Percentiles rank a stretch among this genome's conserved stretches.
These are phyloP conservation scores for Diatrype stigma DNA, from an alignment of 2,329 filamentous ascomycete genomes.

Conservation along the genomic window DNA sequence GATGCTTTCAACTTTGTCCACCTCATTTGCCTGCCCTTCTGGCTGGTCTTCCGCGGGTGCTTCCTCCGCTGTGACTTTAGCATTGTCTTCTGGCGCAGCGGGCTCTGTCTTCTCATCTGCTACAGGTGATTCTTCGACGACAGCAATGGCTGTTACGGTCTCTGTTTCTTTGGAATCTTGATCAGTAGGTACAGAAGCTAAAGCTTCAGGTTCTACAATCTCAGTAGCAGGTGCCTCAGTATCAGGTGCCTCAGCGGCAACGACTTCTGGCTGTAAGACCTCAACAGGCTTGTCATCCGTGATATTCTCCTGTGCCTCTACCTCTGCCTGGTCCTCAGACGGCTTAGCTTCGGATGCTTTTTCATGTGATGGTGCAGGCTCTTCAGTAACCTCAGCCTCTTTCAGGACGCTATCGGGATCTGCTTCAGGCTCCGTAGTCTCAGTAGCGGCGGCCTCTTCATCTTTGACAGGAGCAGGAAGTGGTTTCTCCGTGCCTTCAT, in stretches of 20 bases:
- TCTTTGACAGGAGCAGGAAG: background rate
- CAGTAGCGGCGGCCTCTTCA: background rate
- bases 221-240: background rate
- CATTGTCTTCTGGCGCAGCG: background rate
- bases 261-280: background rate
- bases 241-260: background rate
- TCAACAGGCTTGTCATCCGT: background rate
- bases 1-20: background rate
- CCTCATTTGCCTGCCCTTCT: constrained; percentile 4
- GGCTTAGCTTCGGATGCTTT: background rate
- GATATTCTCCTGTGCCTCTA: background rate
- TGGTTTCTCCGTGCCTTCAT: background rate
- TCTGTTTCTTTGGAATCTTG: background rate
- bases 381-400: background rate
- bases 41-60: constrained; percentile 1
- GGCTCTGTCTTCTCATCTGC: background rate
- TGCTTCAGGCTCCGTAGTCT: background rate
- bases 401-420: background rate
- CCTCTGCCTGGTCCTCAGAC: background rate
- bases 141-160: background rate
- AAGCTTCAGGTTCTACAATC: background rate
- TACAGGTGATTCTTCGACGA: background rate
- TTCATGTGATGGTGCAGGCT: background rate
- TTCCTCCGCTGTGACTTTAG: background rate
- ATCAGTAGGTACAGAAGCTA: background rate